phyloP scores from a whole-genome alignment of 208 protist species.

The Trypanosoma cruzi region DNA sequence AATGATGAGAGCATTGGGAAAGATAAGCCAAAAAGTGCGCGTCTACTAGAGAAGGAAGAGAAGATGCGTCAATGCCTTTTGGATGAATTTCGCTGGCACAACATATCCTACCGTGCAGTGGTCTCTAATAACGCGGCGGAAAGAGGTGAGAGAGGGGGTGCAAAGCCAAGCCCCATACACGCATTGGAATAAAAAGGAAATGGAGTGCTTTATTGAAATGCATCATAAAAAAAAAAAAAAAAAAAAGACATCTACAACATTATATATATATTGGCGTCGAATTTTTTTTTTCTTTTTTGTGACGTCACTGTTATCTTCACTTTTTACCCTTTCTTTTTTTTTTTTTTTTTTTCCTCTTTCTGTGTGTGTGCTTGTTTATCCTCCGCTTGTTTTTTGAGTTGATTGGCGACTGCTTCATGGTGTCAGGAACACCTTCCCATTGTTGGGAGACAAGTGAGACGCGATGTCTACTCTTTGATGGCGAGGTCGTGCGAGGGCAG shows the following conservation, averaged over 20 bases:
- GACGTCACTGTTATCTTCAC: not conserved
- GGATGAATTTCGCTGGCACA: slow-evolving; percentile 29
- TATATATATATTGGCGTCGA: not conserved
- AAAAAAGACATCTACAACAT: too few species aligned
- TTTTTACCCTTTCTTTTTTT: slow-evolving; percentile 1
- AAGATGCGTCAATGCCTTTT: slow-evolving; percentile 11
- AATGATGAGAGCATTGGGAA: not conserved
- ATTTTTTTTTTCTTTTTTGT: not conserved
- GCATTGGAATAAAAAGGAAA: not conserved
- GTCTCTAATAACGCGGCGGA: not conserved
- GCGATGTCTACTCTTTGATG: slow-evolving; percentile 16
- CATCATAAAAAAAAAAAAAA: not conserved
- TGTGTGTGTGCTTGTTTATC: not conserved
- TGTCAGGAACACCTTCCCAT: not conserved
- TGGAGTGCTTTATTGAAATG: not conserved
- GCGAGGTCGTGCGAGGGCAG: slow-evolving; percentile 17
- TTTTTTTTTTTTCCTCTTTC: not conserved
- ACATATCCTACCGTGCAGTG: slow-evolving; percentile 1
- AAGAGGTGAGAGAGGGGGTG: not conserved
- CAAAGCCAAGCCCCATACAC: not conserved
- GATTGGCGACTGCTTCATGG: not conserved
- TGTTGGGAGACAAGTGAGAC: slow-evolving; percentile 4
- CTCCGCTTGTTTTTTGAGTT: not conserved
- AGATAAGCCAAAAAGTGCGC: not conserved
- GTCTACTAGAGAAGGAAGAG: slow-evolving; percentile 5